Conservation (phyloP, 75 land plant genomes). For the Larix kaempferi region DNA sequence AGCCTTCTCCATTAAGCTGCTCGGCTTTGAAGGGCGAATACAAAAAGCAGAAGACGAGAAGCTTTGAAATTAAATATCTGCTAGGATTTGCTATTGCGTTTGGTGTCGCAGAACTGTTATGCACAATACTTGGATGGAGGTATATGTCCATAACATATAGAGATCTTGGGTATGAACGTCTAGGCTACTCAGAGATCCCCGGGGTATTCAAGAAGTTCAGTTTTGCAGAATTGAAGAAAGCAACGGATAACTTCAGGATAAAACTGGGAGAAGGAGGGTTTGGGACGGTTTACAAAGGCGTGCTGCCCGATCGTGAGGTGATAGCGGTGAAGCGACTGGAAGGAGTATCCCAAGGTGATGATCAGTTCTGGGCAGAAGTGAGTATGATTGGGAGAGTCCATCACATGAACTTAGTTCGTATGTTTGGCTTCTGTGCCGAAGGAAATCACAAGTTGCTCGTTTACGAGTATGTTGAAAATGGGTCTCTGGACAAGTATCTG, state of each 20-base stretch:
- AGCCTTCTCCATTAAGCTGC: too few species aligned
- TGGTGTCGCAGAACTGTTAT: background rate
- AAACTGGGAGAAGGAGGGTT: conserved; percentile 86
- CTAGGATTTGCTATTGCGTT: background rate
- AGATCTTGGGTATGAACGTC: conserved; percentile 13
- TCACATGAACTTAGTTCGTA: conserved; percentile 76
- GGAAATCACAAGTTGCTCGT: conserved; percentile 68
- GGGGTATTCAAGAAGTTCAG: conserved; percentile 29
- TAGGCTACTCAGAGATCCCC: background rate
- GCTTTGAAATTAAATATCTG: background rate
- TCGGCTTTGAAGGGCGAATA: too few species aligned
- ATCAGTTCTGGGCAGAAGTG: conserved; percentile 82
- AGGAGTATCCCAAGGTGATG: conserved; percentile 82
- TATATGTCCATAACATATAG: background rate
- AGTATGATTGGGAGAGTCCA: conserved; percentile 81
- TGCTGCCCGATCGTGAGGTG: conserved; percentile 45
- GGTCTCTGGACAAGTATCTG: conserved; percentile 62
- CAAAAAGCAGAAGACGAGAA: too few species aligned
- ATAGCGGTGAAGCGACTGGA: conserved; percentile 81
- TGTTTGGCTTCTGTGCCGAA: conserved; percentile 84
- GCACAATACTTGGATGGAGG: background rate
- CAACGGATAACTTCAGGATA: conserved; percentile 68
- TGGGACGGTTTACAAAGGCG: conserved; percentile 73
- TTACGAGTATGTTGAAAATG: conserved; percentile 79
- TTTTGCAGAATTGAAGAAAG: conserved; percentile 57